Evolutionary conservation across 1,139 yeast species (phyloP).

Genomic region (Wickerhamiella pararugosa): DNA sequence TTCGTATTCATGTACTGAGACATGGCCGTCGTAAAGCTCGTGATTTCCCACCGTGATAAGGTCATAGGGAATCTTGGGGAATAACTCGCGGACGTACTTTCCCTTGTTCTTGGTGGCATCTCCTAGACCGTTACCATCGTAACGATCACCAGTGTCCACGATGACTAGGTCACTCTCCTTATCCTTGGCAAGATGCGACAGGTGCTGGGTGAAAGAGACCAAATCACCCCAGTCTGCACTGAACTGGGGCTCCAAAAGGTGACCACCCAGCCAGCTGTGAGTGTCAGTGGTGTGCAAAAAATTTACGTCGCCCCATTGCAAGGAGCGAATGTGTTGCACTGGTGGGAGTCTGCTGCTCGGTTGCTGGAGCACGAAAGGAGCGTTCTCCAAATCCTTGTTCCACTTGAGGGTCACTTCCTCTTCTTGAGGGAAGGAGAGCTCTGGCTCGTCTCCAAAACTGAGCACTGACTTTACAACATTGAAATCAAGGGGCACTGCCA

Average conservation of each 20-base stretch:
- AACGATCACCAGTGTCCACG: constrained; percentile 86
- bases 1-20: constrained; percentile 45
- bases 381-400: not conserved
- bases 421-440: no score
- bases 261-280: constrained; percentile 86
- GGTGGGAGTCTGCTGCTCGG: constrained; percentile 1
- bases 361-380: constrained; percentile 3
- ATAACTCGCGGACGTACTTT: constrained; percentile 41
- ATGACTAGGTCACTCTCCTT: constrained; percentile 48
- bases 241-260: constrained; percentile 55
- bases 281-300: constrained; percentile 90
- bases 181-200: constrained; percentile 31
- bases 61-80: constrained; percentile 57
- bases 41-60: constrained; percentile 82
- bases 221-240: constrained; percentile 92
- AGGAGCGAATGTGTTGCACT: constrained; percentile 26
- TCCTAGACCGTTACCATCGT: constrained; percentile 83
- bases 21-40: constrained; percentile 64
- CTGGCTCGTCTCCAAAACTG: no score
- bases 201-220: constrained; percentile 44
- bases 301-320: constrained; percentile 58
- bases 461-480: no score
- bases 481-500: no score
- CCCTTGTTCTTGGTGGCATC: constrained; percentile 73
- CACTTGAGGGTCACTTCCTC: no score